phyloP scores from a whole-genome alignment of 2,329 filamentous ascomycete genomes.

The Penicillium sp. region DNA sequence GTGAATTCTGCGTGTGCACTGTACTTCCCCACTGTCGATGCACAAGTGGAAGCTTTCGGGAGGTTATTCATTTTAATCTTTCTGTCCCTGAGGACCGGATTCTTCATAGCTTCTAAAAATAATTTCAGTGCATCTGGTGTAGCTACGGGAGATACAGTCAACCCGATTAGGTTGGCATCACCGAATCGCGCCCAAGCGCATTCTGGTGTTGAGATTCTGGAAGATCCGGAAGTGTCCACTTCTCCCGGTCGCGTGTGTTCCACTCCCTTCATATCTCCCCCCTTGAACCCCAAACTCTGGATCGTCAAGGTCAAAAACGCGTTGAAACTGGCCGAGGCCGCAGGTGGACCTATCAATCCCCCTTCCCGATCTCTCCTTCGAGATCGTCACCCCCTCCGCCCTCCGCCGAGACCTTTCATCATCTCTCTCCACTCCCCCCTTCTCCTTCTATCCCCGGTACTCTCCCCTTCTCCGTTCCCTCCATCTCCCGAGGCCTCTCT shows the following conservation, averaged over 20 bases:
- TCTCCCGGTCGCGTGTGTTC: constrained; percentile 18
- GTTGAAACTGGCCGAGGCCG: constrained; percentile 1
- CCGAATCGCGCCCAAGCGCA: neutral
- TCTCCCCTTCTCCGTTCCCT: constrained; percentile 9
- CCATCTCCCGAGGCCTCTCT: constrained; percentile 21
- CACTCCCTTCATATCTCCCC: neutral
- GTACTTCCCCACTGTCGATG: too few species aligned
- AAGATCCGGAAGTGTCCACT: constrained; percentile 6
- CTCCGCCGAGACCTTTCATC: constrained; percentile 27
- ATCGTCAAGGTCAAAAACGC: too few species aligned
- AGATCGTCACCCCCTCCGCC: constrained; percentile 23
- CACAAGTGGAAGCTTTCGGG: neutral
- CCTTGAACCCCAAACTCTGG: too few species aligned
- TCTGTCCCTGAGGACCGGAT: neutral
- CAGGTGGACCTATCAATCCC: constrained; percentile 9
- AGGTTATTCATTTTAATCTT: neutral
- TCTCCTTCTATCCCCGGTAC: constrained; percentile 11
- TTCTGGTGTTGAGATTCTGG: neutral
- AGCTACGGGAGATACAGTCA: constrained; percentile 1
- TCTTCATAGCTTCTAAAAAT: neutral
- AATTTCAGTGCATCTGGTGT: neutral
- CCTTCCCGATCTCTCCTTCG: constrained; percentile 12
- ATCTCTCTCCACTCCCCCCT: constrained; percentile 17
- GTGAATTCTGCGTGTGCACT: too few species aligned
- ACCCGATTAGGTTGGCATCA: neutral